Conservation (phyloP, 139 green algal genomes). For the Limnomonas spitsbergensis region DNA sequence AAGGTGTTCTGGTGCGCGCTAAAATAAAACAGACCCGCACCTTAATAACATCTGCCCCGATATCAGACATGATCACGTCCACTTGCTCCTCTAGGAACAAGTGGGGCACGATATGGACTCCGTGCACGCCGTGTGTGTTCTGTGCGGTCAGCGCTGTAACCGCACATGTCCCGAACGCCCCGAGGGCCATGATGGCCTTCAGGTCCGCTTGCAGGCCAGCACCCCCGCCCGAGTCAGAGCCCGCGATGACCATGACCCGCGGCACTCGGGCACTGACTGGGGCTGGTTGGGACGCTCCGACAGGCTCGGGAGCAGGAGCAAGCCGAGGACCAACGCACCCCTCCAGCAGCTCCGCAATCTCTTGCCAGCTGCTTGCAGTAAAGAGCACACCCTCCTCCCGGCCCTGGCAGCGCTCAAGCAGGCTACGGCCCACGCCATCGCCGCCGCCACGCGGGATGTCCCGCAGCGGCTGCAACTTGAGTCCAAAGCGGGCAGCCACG, state of each 20-base stretch:
- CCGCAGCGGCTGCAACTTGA: conserved; percentile 38
- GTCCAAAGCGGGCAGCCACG: conserved; percentile 25
- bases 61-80: conserved; percentile 67
- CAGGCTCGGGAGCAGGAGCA: too few species aligned
- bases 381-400: conserved; percentile 27
- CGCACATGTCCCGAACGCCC: conserved; percentile 72
- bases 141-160: conserved; percentile 91
- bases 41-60: conserved; percentile 76
- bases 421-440: too few species aligned
- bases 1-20: too few species aligned
- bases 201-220: conserved; percentile 89
- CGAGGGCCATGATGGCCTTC: conserved; percentile 66
- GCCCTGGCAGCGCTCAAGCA: too few species aligned
- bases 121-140: conserved; percentile 85
- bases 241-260: conserved; percentile 57
- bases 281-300: too few species aligned
- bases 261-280: conserved; percentile 2
- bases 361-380: conserved; percentile 35
- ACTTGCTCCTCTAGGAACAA: conserved; percentile 74
- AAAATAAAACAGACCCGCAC: too few species aligned
- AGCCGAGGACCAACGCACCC: too few species aligned
- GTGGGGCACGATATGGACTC: conserved; percentile 58
- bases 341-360: conserved; percentile 37
- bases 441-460: too few species aligned
- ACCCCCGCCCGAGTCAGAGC: conserved; percentile 89